Evolutionary conservation across 805 yeast species (phyloP), one percentile per base, ranked within the genome.

Genomic region (Ogataea methylovora): DNA sequence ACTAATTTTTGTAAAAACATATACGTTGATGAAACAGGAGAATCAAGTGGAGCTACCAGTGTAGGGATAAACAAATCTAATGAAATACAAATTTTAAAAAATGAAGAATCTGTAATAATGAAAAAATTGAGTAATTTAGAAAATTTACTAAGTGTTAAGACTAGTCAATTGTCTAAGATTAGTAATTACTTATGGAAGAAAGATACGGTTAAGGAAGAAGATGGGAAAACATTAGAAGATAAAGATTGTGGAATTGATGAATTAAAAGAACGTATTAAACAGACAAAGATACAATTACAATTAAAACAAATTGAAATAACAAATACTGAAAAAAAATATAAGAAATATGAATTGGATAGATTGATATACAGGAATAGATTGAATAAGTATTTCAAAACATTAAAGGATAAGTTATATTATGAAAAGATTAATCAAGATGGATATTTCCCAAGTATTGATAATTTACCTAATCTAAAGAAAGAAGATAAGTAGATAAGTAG

Each of bases 321-420:
- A 2, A 22, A 40, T 4, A 56, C 67, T 17, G 48, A 50, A 13
- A 47, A 45, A 16, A 43, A 48, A 33, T 65, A 67, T 45, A 63
- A 57, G 36, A 51, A 56, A 24, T 72, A 55, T 45, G 54, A 48
- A 24, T 52, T 73, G 32, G 63, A 68, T 44, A 39, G 50, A 12
- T 61, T 56, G 21, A 61, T 73, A 26, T 71, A 65, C 46, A 60
- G 52, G 37, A 51, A 56, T 24, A 48, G 80, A 37, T 43, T 70
- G 18, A 52, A 60, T 28, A 51, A 50, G 27, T 52, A 55, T 34
- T 46, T 51, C 25, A 67, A 69, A 38, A 60, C 54, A 27, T 46
- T 50, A 34, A 45, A 46, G 30, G 54, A 52, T 34, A 52, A 47
- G 27, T 54, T 54, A 38, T 41, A 56, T 20, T 45, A 49, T 30